Evolutionary conservation across 176 grass and related monocot species (phyloP), one percentile per base, ranked within the genome.

Genomic region (Musa troglodytarum): DNA sequence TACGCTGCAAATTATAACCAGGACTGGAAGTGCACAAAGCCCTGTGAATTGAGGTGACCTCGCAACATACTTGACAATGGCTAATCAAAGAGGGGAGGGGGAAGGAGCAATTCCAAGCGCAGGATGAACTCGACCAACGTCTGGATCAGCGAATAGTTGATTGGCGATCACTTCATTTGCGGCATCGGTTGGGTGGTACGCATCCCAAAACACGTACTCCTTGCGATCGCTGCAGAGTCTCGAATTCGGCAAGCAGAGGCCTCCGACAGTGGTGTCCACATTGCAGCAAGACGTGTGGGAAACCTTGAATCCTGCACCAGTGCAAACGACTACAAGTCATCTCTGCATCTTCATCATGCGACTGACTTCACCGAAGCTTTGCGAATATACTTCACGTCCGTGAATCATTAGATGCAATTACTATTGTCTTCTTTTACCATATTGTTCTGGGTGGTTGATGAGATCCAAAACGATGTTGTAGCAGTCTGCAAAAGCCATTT

Each of bases 161-260:
- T 81, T 76, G 43, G 95, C 90, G 77, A 99, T 99, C 75, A 94
- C 70, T 81, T 87, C 63, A 76, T 94, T 99, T 21, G 95, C 95
- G 15, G 95, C 88, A 55, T 99, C 95, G 25, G 90, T 87, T 69
- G 95, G 93, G 88, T 94, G 95, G 70, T 99, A 99, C 1, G 90
- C 95, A 58, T 99, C 95, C 95, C 95, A 99, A 85, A 99, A 94
- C 65, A 99, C 90, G 63, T 84, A 99, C 22, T 83, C 86, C 50
- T 52, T 83, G 77, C 95, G 90, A 78, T 99, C 75, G 49, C 49
- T 16, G 72, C 95, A 99, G 53, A 99, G 86, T 9, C 20, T 28
- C 12, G 95, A 84, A 1, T 84, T 99, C n/a, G 95, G 95, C 75
- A 99, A 78, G 84, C 90, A 99, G 69, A 99, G 88, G 9, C 88